Evolutionary conservation across 805 yeast genomes (phyloP), one percentile per base, ranked within the genome.

Genomic region (Torulaspora maleeae): DNA sequence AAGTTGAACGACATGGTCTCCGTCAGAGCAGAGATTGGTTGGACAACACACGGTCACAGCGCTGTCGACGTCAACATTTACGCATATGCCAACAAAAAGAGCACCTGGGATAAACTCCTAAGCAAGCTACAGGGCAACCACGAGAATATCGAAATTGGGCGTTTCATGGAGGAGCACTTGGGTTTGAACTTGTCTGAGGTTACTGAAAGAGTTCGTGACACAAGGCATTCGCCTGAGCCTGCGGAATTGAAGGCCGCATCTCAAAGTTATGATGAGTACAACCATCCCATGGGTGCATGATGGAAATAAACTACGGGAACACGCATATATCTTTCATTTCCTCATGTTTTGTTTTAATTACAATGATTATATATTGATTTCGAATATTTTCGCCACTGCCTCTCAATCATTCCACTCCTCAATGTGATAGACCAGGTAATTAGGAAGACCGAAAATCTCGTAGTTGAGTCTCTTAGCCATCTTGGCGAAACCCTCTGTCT

Each of bases 401-500:
- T 15, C 17, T 17, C 27, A 32, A 24, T 44, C 41, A 25, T 51
- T 51, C 40, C 65, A 81, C 63, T 91, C 97, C 62, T 91, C 87
- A 69, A 78, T 83, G 59, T 91, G 99, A 66, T 78, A 91, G 22
- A 93, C 97, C 61, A 91, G 70, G 66, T 93, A 93, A 67, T 93
- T 89, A 44, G 98, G 99, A 61, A 93, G 75, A 4, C 99, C 99
- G 63, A 74, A 83, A 17, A 90, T 89, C 57, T 83, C 86, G 67
- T 93, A 90, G 27, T 95, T 95, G 51, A 93, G 74, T 56, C 98
- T 75, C 67, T 89, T 88, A 36, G 96, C 96, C 98, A 93, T 93
- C 67, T 83, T 84, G n/a, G 93, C 97, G 68, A 93, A 93, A 13
- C 99, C 99, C 69, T 93, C 99, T 8, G 97, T 90, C 72, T 93